phyloP scores from a whole-genome alignment of 495 filamentous ascomycete species.

The Annulohypoxylon stygium region DNA sequence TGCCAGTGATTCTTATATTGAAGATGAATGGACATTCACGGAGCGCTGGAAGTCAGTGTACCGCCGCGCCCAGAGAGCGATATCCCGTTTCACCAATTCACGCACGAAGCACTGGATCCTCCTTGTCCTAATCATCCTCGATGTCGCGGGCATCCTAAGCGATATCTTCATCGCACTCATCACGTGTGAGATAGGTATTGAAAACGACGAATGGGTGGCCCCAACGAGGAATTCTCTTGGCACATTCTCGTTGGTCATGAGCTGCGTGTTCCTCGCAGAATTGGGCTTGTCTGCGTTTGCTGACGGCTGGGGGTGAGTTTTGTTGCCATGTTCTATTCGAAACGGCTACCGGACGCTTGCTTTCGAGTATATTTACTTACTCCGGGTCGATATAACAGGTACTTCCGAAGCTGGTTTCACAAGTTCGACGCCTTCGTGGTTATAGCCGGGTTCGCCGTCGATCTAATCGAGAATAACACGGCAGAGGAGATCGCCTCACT shows the following conservation, averaged over 20 bases:
- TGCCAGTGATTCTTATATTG: slow-evolving; percentile 66
- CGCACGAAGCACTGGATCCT: slow-evolving; percentile 63
- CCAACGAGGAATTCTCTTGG: slow-evolving; percentile 58
- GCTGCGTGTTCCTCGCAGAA: slow-evolving; percentile 72
- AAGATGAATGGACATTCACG: slow-evolving; percentile 55
- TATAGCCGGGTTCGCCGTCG: slow-evolving; percentile 69
- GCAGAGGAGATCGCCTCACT: slow-evolving; percentile 72
- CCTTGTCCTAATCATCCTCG: slow-evolving; percentile 39
- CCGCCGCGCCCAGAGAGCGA: slow-evolving; percentile 43
- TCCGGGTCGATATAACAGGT: slow-evolving; percentile 54
- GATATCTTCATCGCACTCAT: slow-evolving; percentile 70
- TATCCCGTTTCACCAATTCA: slow-evolving; percentile 62
- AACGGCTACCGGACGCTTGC: not conserved
- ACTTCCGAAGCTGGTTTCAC: slow-evolving; percentile 73
- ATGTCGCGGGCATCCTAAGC: slow-evolving; percentile 40
- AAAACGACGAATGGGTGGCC: slow-evolving; percentile 54
- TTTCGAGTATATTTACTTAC: not conserved
- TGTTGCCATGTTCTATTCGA: not conserved
- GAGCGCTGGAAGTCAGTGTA: slow-evolving; percentile 28
- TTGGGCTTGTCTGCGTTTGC: slow-evolving; percentile 67
- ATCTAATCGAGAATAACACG: slow-evolving; percentile 68
- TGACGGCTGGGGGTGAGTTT: slow-evolving; percentile 66
- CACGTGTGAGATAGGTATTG: slow-evolving; percentile 65
- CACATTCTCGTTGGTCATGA: slow-evolving; percentile 65
- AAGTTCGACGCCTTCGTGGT: slow-evolving; percentile 74